A percentile compares a stretch with the other conserved stretches of the same genome.
Conservation (phyloP, 2,329 filamentous ascomycete genomes). For the Huntiella moniliformis region DNA sequence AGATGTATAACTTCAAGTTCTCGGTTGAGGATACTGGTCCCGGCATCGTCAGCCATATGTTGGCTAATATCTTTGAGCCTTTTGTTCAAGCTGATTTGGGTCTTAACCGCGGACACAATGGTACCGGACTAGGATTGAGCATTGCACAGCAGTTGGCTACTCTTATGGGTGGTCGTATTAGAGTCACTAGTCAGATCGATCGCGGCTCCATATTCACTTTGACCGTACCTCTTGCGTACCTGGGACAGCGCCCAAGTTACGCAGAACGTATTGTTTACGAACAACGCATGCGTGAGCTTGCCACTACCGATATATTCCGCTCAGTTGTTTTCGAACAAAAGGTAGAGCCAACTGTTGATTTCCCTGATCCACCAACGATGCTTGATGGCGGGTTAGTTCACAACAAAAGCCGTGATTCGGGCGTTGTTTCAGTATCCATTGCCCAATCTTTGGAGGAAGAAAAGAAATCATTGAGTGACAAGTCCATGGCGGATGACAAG, state of each 20-base stretch:
- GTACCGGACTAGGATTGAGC: constrained; percentile 70
- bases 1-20: constrained; percentile 62
- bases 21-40: constrained; percentile 78
- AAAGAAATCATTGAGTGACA: too few relatives aligned
- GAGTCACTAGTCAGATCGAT: constrained; percentile 50
- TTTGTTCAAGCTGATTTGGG: constrained; percentile 88
- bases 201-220: constrained; percentile 67
- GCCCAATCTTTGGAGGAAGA: too few relatives aligned
- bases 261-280: constrained; percentile 23
- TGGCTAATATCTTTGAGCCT: constrained; percentile 74
- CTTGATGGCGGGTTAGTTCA: constrained; percentile 23
- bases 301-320: too few relatives aligned
- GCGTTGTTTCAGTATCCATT: too few relatives aligned
- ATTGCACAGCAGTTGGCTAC: constrained; percentile 75
- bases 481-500: too few relatives aligned
- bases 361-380: background rate
- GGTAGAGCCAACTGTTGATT: background rate
- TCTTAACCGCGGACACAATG: constrained; percentile 75
- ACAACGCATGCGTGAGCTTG: constrained; percentile 32
- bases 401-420: too few relatives aligned
- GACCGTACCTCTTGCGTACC: constrained; percentile 61
- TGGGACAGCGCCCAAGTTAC: constrained; percentile 36
- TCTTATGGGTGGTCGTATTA: constrained; percentile 65
- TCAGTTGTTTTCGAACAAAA: background rate
- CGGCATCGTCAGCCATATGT: constrained; percentile 61